Evolutionary conservation across 2,329 filamentous ascomycete species (phyloP).

Genomic region (Venturia carpophila): DNA sequence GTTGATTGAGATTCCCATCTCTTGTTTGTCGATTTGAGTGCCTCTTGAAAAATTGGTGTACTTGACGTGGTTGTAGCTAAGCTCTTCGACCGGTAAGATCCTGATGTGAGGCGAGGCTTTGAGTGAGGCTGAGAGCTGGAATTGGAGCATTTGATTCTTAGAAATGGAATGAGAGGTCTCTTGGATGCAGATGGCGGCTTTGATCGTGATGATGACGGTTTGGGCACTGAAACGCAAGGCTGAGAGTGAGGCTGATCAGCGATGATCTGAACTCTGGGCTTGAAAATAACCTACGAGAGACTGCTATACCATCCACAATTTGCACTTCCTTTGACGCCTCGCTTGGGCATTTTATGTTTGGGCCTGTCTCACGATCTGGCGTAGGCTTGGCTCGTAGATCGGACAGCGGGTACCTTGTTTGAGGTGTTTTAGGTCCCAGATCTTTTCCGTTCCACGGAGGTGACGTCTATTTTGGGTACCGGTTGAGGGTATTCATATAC

Average conservation of each 20-base stretch:
- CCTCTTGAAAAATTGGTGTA: too few species aligned
- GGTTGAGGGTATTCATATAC: neutral
- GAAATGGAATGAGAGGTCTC: neutral
- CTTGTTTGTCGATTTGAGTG: too few species aligned
- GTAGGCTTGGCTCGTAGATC: neutral
- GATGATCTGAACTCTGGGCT: neutral
- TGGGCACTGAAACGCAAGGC: neutral
- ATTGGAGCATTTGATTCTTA: neutral
- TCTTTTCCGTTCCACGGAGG: neutral
- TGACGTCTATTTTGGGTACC: neutral
- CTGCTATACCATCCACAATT: too few species aligned
- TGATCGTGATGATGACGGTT: neutral
- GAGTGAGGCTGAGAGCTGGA: neutral
- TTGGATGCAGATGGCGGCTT: too few species aligned
- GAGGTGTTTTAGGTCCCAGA: neutral
- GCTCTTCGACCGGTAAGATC: neutral
- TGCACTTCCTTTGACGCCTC: too few species aligned
- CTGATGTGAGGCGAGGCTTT: neutral
- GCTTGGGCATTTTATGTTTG: too few species aligned
- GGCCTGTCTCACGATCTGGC: too few species aligned
- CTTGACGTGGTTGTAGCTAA: neutral
- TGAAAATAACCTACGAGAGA: too few species aligned
- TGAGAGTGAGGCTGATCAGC: neutral
- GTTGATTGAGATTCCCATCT: too few species aligned
- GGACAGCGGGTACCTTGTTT: neutral